These are phyloP conservation scores for Combretum micranthum DNA, from an alignment of 345 rosid genomes.

Conservation along the genomic window DNA sequence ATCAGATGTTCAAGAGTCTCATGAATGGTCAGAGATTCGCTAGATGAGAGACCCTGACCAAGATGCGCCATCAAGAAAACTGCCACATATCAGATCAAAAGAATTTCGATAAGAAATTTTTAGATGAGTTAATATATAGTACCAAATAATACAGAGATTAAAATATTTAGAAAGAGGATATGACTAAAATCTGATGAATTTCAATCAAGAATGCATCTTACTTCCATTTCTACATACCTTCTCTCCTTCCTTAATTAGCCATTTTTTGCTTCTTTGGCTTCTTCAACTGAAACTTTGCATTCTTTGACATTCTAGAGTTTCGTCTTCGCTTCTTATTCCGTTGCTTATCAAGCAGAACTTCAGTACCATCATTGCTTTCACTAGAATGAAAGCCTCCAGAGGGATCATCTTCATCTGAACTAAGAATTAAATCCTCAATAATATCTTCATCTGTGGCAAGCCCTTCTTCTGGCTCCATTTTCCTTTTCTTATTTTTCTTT, in stretches of 20 bases:
- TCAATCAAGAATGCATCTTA: no score
- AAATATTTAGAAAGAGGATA: no score
- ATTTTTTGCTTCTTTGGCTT: constrained; percentile 26
- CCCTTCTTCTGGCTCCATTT: constrained; percentile 19
- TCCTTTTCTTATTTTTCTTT: constrained; percentile 37
- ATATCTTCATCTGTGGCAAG: constrained; percentile 61
- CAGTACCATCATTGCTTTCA: constrained; percentile 14
- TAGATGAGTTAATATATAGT: no score
- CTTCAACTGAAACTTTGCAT: constrained; percentile 12
- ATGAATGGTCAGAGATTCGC: no score
- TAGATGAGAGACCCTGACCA: no score
- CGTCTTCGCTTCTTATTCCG: constrained; percentile 24
- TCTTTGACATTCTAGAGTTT: constrained; percentile 6
- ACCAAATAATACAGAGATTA: no score
- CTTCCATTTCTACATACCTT: neutral
- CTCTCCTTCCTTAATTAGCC: neutral
- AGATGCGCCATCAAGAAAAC: no score
- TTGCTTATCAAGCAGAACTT: constrained; percentile 5
- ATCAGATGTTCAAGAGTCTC: no score
- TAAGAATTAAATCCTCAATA: constrained; percentile 78
- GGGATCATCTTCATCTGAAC: constrained; percentile 76
- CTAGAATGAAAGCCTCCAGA: constrained; percentile 19
- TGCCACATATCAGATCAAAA: no score
- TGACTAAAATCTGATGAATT: no score
- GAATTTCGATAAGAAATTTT: no score